phyloP scores from a whole-genome alignment of 352 stramenopile species.

The Phytophthora syringae region DNA sequence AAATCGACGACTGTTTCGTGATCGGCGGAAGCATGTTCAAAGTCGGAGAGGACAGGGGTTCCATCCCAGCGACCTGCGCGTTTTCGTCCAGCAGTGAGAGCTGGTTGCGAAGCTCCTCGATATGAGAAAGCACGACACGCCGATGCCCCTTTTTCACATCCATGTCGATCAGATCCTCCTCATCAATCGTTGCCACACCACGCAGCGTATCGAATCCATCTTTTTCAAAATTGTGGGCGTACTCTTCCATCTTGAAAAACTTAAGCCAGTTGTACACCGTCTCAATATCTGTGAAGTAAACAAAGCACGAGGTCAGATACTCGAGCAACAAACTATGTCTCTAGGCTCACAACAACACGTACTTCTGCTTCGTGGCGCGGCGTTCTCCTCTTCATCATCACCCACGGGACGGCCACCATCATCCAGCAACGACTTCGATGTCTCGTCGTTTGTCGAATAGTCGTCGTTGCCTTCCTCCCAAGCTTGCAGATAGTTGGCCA shows the following conservation, averaged over 20 bases:
- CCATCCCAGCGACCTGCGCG: slow-evolving; percentile 53
- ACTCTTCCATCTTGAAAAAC: slow-evolving; percentile 89
- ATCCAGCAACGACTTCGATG: slow-evolving; percentile 35
- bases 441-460: slow-evolving; percentile 78
- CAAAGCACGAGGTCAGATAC: not conserved
- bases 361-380: slow-evolving; percentile 58
- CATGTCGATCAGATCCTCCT: slow-evolving; percentile 90
- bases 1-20: slow-evolving; percentile 57
- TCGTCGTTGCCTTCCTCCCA: slow-evolving; percentile 92
- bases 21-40: slow-evolving; percentile 75
- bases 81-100: slow-evolving; percentile 73
- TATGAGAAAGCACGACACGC: slow-evolving; percentile 85
- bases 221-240: slow-evolving; percentile 88
- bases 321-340: not conserved
- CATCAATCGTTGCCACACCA: slow-evolving; percentile 86
- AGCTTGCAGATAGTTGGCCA: slow-evolving; percentile 78
- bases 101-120: slow-evolving; percentile 82
- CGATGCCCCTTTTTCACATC: slow-evolving; percentile 89
- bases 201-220: slow-evolving; percentile 89
- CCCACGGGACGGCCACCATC: slow-evolving; percentile 23
- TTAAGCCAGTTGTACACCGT: slow-evolving; percentile 87
- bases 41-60: slow-evolving; percentile 78
- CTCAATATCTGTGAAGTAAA: slow-evolving; percentile 72
- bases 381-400: slow-evolving; percentile 63
- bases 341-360: slow-evolving; percentile 4